Base-by-base conservation (phyloP, 768 basidiomycete genomes). In the Tremella yokohamensis region DNA sequence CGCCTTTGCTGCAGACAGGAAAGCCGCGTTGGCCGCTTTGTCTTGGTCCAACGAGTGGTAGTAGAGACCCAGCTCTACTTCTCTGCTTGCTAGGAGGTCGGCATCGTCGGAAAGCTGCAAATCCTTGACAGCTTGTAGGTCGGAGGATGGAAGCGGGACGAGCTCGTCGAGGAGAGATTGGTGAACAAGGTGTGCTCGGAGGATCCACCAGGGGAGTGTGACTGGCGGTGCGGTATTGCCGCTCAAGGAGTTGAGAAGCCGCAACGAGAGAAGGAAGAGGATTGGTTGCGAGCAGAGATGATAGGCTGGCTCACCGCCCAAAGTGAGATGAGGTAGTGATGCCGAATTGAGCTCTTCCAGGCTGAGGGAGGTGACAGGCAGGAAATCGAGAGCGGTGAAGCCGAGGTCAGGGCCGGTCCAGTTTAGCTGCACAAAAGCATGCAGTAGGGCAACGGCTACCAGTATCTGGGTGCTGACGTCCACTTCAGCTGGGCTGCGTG, bases 351-450 rank as follows among this genome's bases (percentile, higher is more conserved):
- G 77, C 2, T 74, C 55, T 19, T 84, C 81, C 38, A 84, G 68
- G 8, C 47, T 55, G 39, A 44, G 6, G 1, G 62, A 59, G 24
- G 49, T 15, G 79, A 48, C 80, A 16, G 63, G 57, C 34, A 79
- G 56, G 16, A 79, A 53, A 19, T 63, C 77, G 66, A 45, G 55
- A 0, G 65, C 81, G 72, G 61, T 77, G 61, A 92, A 74, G 58
- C 84, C 79, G 42, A 96, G 82, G 67, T 88, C 82, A 1, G 96
- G 96, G 4, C 96, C 96, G 0, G 93, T 97, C 91, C 92, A 99
- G 77, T 99, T 99, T 25, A 80, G 82, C 74, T 99, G 96, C 3
- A 92, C 80, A 78, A 93, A 99, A 0, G 89, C 84, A 63, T 96
- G 90, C 20, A 97, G 80, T 61, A 86, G 87, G 6, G 90, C 85